These are phyloP conservation scores for Bruguiera gymnorhiza DNA, from an alignment of 345 rosid species.

Conservation along the genomic window DNA sequence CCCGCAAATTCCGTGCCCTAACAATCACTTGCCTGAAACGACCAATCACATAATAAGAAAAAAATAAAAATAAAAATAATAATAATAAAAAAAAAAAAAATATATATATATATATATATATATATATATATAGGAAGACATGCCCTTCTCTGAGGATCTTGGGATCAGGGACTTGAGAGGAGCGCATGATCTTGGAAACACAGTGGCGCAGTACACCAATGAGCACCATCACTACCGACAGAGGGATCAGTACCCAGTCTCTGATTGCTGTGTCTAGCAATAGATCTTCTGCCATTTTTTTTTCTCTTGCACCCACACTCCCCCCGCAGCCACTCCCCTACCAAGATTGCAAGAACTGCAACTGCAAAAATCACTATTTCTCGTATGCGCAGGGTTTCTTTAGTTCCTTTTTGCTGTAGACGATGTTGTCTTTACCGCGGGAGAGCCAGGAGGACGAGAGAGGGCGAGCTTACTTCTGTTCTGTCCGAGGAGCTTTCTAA, in stretches of 20 bases:
- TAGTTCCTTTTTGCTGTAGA: no score
- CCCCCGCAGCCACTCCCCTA: no score
- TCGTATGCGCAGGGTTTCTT: no score
- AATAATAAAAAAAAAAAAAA: no score
- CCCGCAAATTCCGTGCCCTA: slow-evolving; percentile 84
- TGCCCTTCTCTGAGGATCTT: slow-evolving; percentile 88
- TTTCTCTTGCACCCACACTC: no score
- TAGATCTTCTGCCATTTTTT: slow-evolving; percentile 83
- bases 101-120: not conserved
- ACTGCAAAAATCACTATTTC: no score
- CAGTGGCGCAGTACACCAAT: slow-evolving; percentile 90
- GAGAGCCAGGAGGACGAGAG: no score
- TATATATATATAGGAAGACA: not conserved
- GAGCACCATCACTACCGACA: slow-evolving; percentile 90
- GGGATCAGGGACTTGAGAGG: slow-evolving; percentile 71
- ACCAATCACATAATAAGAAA: not conserved
- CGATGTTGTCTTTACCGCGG: no score
- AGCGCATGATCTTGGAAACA: slow-evolving; percentile 81
- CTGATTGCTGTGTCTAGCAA: slow-evolving; percentile 94
- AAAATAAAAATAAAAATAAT: not conserved
- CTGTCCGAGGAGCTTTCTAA: no score
- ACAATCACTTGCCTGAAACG: slow-evolving; percentile 65
- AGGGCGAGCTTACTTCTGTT: no score
- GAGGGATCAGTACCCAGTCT: slow-evolving; percentile 91
- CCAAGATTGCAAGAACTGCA: no score